Evolutionary conservation across 2,329 filamentous ascomycete genomes (phyloP), one percentile per base, ranked within the genome.

Genomic region (Botrytis pseudocinerea): DNA sequence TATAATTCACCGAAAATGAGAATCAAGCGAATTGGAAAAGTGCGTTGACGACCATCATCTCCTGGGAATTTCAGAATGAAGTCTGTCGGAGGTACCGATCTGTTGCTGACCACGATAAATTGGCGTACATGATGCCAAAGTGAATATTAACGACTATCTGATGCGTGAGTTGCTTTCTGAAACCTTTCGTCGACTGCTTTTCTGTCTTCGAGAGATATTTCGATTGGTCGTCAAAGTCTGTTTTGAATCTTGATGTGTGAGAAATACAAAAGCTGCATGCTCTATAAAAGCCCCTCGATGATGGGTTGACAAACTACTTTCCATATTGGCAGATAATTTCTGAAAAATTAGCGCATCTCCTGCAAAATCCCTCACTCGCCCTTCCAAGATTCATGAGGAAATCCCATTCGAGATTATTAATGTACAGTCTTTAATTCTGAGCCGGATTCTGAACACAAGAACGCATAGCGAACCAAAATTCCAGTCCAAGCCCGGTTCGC

Each of bases 1-100:
- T 54, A 18, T 28, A 18, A 28, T 32, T 1, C n/a, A 3, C n/a
- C 3, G 3, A 4, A 1, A 4, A 28, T 28, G 4, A 2, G 1
- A 16, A 9, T 28, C 12, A 9, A 18, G 9, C 8, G 28, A 4
- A 1, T 8, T 57, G 12, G 8, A 57, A 28, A 9, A 8, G 1
- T 18, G 14, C 28, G n/a, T 32, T 32, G 2, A 16, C 3, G 14
- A 2, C 4, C 32, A 22, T 35, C 9, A 22, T 35, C 7, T 35
- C 2, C 12, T 35, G 18, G 18, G 10, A 9, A 10, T 59, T 1
- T 32, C 3, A 20, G 18, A 10, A 12, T 6, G 20, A 35, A 35
- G 9, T 35, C 18, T 60, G 22, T 60, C 57, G 57, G 32, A 22
- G 32, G 32, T 35, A 35, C 28, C 20, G 57, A 60, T 22, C 4